These are phyloP conservation scores for Arachis hypogaea DNA, from an alignment of 306 rosid species.

Conservation along the genomic window DNA sequence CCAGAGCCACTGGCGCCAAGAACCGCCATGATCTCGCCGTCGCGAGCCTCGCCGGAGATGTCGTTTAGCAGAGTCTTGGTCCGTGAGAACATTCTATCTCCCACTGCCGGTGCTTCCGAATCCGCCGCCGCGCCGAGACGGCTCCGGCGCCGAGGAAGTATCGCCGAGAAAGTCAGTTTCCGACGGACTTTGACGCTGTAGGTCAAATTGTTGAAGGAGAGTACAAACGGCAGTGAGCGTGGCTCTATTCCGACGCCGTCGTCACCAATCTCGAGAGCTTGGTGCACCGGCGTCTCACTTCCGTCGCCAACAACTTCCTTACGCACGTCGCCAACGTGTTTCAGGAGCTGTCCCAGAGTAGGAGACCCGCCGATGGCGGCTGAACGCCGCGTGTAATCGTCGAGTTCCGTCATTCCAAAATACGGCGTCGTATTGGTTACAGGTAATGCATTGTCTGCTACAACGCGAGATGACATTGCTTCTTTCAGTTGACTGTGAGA, in stretches of 20 bases:
- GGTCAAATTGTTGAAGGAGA: slow-evolving; percentile 71
- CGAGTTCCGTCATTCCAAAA: slow-evolving; percentile 48
- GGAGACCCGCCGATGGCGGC: slow-evolving; percentile 47
- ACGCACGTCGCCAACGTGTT: slow-evolving; percentile 68
- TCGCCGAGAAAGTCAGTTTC: slow-evolving; percentile 48
- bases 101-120: slow-evolving; percentile 33
- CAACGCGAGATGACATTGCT: slow-evolving; percentile 57
- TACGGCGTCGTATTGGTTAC: slow-evolving; percentile 37
- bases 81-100: slow-evolving; percentile 48
- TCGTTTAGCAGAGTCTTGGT: slow-evolving; percentile 77
- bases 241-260: slow-evolving; percentile 46
- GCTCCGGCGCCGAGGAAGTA: slow-evolving; percentile 15
- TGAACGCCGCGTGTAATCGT: slow-evolving; percentile 38
- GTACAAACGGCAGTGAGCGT: slow-evolving; percentile 70
- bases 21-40: slow-evolving; percentile 89
- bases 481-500: background rate
- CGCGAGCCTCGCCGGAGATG: slow-evolving; percentile 88
- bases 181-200: slow-evolving; percentile 70
- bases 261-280: slow-evolving; percentile 45
- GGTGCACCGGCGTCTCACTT: slow-evolving; percentile 76
- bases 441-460: slow-evolving; percentile 52
- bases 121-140: slow-evolving; percentile 26
- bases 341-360: slow-evolving; percentile 74
- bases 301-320: slow-evolving; percentile 78
- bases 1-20: slow-evolving; percentile 97